Evolutionary conservation across 306 rosid species (phyloP).

Genomic region (Vicia sativa): DNA sequence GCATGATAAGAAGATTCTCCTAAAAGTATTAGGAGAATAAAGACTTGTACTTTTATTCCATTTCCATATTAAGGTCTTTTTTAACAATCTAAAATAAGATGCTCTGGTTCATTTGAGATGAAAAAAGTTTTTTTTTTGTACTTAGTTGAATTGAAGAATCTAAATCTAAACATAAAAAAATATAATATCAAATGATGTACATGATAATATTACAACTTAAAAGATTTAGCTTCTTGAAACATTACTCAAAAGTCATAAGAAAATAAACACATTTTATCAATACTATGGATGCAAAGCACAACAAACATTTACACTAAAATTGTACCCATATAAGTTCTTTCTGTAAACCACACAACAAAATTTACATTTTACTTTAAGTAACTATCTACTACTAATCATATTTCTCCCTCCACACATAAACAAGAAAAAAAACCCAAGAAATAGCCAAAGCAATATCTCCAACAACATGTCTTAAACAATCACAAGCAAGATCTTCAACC

Average conservation of each 20-base stretch:
- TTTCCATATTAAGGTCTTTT: too few species aligned
- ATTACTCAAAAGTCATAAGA: not conserved
- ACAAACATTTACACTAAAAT: not conserved
- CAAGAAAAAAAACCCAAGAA: conserved; percentile 80
- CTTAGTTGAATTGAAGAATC: too few species aligned
- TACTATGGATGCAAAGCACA: not conserved
- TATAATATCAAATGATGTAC: not conserved
- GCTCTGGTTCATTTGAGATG: too few species aligned
- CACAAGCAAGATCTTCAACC: conserved; percentile 64
- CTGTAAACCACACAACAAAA: not conserved
- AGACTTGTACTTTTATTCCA: too few species aligned
- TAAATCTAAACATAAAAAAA: too few species aligned
- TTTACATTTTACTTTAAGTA: not conserved
- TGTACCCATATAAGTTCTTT: not conserved
- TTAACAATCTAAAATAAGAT: too few species aligned
- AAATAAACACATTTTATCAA: not conserved
- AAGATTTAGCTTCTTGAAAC: not conserved
- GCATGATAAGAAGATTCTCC: too few species aligned
- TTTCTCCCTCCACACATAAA: conserved; percentile 82
- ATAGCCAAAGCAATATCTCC: conserved; percentile 79
- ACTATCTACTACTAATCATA: conserved; percentile 56
- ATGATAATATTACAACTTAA: not conserved
- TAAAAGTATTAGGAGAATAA: too few species aligned
- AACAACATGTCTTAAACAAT: conserved; percentile 71
- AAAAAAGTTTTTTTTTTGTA: too few species aligned